Evolutionary conservation across 805 yeast species (phyloP).

Genomic region (Monosporozyma yasuniensis): DNA sequence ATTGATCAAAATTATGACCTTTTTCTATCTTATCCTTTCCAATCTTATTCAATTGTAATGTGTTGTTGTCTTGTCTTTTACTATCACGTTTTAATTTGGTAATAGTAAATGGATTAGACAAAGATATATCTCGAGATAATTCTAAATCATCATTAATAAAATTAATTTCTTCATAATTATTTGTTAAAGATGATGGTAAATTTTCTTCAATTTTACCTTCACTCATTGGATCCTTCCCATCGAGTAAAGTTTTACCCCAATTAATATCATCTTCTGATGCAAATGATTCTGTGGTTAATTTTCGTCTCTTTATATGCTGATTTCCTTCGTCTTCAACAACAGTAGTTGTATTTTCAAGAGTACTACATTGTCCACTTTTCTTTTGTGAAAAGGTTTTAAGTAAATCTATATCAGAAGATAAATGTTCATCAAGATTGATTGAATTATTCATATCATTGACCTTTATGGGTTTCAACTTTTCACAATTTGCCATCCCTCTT

Average conservation of each 20-base stretch:
- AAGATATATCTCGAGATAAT: conserved; percentile 10
- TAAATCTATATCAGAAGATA: neutral
- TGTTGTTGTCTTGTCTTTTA: neutral
- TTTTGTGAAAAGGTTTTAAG: neutral
- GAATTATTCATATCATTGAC: neutral
- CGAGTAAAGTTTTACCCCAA: neutral
- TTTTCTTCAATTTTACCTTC: neutral
- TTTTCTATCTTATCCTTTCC: neutral
- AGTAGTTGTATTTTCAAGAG: neutral
- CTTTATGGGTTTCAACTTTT: neutral
- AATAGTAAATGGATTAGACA: conserved; percentile 19
- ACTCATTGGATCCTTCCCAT: neutral
- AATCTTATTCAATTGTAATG: neutral
- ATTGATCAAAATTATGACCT: neutral
- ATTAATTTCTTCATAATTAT: conserved; percentile 4
- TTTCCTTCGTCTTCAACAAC: neutral
- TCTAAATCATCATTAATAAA: conserved; percentile 15
- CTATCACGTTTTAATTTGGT: conserved; percentile 9
- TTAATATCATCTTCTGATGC: conserved; percentile 10
- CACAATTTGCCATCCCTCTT: neutral
- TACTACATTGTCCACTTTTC: neutral
- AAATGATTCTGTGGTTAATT: conserved; percentile 10
- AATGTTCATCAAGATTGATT: neutral
- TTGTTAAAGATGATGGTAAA: conserved; percentile 10
- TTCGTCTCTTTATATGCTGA: neutral